Conservation (phyloP, 192 early-diverging fungal genomes). For the Physocladia obscura region DNA sequence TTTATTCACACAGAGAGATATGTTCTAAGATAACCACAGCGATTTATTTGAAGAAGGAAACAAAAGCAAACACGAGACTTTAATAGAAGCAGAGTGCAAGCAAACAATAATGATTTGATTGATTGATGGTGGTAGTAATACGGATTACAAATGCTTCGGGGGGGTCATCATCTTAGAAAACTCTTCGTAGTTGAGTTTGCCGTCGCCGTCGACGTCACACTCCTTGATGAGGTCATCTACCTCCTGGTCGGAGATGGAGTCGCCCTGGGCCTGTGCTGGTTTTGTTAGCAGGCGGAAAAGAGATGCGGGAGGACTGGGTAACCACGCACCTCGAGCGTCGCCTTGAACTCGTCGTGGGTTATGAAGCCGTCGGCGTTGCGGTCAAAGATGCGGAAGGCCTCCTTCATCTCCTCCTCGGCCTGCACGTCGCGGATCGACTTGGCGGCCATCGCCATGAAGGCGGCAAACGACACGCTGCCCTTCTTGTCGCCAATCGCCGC, state of each 20-base stretch:
- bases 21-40: no score
- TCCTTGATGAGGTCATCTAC: conserved; percentile 64
- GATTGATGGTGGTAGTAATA: no score
- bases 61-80: no score
- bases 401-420: conserved; percentile 85
- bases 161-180: conserved; percentile 75
- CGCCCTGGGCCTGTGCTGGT: conserved; percentile 70
- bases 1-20: no score
- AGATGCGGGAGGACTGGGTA: no score
- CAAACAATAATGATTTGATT: no score
- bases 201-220: conserved; percentile 78
- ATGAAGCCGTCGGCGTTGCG: conserved; percentile 91
- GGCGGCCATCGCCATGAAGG: conserved; percentile 90
- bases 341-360: conserved; percentile 79
- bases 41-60: no score
- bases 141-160: no score
- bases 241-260: conserved; percentile 74
- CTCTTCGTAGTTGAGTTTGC: conserved; percentile 76
- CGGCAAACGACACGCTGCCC: conserved; percentile 88
- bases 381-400: conserved; percentile 96
- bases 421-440: conserved; percentile 74
- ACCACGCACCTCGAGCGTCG: no score
- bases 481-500: conserved; percentile 91
- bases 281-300: no score
- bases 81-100: no score